Base-by-base conservation (phyloP, 208 protist species). In the Acanthamoeba lugdunensis region DNA sequence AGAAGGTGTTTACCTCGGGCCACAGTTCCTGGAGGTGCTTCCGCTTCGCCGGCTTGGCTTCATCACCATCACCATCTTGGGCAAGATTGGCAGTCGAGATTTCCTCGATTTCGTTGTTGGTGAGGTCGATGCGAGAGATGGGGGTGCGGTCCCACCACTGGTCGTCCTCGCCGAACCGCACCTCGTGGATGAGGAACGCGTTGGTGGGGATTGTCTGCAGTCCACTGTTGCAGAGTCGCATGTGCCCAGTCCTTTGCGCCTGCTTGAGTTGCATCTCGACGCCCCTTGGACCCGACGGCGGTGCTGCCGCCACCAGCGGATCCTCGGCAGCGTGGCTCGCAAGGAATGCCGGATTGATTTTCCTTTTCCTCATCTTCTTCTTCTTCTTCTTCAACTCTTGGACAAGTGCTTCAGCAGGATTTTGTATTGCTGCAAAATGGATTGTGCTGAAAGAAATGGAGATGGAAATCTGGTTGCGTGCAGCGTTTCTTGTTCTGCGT, bases 331-430 rank as follows among this genome's bases (percentile, higher is more conserved):
- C 45, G 18, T 81, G 73, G 37, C 73, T 81, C 4, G 73, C 73
- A 5, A 81, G 73, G 37, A 81, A 81, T 23, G 73, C 73, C 73
- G 73, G 73, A 18, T 81, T 81, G 73, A 81, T 81, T 25, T 81
- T 81, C 6, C 73, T 33, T 25, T 71, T 28, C 65, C 65, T 71
- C 65, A 37, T 71, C 5, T 25, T 63, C 16, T 21, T 63, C 18
- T 18, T 25, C 56, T 63, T 25, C n/a, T 25, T 56, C 52, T 56
- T 18, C 52, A 56, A 9, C 52, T 56, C 52, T 8, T 18, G 13
- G 13, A 18, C 18, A 4, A 4, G 54, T 58, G 54, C 54, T 45
- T 45, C 41, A 45, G 41, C 41, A 45, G 41, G 41, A 45, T 45
- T 45, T 45, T 45, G 41, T 45, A 45, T 45, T 45, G 41, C 41